phyloP scores from a whole-genome alignment of 495 filamentous ascomycete genomes.

The Emericellopsis terricola region DNA sequence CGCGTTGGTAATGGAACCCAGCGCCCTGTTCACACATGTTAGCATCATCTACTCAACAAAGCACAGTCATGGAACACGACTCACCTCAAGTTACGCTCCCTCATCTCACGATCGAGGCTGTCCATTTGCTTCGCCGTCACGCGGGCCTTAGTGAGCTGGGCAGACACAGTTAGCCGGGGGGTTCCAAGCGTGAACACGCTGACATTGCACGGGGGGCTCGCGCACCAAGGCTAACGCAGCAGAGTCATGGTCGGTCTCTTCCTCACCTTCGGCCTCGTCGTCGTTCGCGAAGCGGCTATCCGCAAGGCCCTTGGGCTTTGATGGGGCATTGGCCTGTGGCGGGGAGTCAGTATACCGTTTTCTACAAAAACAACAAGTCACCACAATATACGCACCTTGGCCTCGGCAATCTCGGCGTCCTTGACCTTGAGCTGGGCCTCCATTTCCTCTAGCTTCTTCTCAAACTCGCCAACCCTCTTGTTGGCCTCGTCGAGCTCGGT shows the following conservation, averaged over 20 bases:
- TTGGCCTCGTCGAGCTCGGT: conserved; percentile 14
- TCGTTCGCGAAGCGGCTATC: conserved; percentile 24
- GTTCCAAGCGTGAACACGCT: background rate
- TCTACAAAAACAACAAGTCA: too few relatives aligned
- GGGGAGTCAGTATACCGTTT: too few relatives aligned
- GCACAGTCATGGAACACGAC: background rate
- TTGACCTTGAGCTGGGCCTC: conserved; percentile 28
- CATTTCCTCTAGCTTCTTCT: conserved; percentile 24
- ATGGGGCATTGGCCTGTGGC: conserved; percentile 4
- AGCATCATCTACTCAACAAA: too few relatives aligned
- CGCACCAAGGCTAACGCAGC: conserved; percentile 39
- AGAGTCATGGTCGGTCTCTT: conserved; percentile 31
- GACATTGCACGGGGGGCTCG: conserved; percentile 15
- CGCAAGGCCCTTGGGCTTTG: conserved; percentile 23
- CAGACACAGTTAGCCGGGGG: conserved; percentile 1
- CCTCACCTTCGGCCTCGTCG: conserved; percentile 28
- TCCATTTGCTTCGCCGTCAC: conserved; percentile 23
- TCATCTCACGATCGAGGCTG: conserved; percentile 28
- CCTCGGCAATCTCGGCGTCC: conserved; percentile 35
- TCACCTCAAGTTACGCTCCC: conserved; percentile 19
- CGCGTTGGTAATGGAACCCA: too few relatives aligned
- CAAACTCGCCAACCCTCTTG: conserved; percentile 17
- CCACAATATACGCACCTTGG: too few relatives aligned
- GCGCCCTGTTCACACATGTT: too few relatives aligned
- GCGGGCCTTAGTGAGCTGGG: conserved; percentile 30